Evolutionary conservation across 768 basidiomycete genomes (phyloP).

Genomic region (Chlorophyllum brunneum): DNA sequence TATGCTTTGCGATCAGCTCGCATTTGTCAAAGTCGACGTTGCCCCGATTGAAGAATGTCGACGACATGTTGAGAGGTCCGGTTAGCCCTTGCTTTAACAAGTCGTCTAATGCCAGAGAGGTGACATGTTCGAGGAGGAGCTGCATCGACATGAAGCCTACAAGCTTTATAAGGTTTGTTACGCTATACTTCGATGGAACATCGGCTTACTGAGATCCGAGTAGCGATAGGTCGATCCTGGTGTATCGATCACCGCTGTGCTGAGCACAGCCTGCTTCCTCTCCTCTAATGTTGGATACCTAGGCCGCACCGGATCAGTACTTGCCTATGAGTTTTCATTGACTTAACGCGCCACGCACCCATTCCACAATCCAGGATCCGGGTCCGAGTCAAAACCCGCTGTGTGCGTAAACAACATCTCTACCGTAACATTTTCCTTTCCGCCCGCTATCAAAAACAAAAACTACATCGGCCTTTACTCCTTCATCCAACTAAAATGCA

Average conservation of each 20-base stretch:
- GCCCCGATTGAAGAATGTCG: slow-evolving; percentile 23
- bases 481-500: background rate
- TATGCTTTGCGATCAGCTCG: background rate
- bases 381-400: slow-evolving; percentile 25
- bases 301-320: background rate
- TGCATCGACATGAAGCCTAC: slow-evolving; percentile 25
- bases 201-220: slow-evolving; percentile 23
- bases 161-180: background rate
- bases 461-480: background rate
- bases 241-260: slow-evolving; percentile 19
- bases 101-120: slow-evolving; percentile 18
- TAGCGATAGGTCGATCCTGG: slow-evolving; percentile 23
- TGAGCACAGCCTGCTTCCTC: slow-evolving; percentile 20
- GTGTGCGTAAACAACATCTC: slow-evolving; percentile 26
- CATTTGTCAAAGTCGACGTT: slow-evolving; percentile 14
- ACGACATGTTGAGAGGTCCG: slow-evolving; percentile 22
- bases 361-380: slow-evolving; percentile 22
- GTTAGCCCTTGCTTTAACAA: slow-evolving; percentile 23
- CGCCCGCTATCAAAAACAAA: slow-evolving; percentile 15
- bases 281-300: slow-evolving; percentile 23
- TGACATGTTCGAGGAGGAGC: slow-evolving; percentile 22
- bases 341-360: slow-evolving; percentile 16
- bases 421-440: slow-evolving; percentile 24
- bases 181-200: too few species aligned
- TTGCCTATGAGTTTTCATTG: background rate